A percentile compares a stretch with the other conserved stretches of the same genome.
These are phyloP conservation scores for Eremothecium coryli DNA, from an alignment of 1,139 yeast species.

Conservation along the genomic window DNA sequence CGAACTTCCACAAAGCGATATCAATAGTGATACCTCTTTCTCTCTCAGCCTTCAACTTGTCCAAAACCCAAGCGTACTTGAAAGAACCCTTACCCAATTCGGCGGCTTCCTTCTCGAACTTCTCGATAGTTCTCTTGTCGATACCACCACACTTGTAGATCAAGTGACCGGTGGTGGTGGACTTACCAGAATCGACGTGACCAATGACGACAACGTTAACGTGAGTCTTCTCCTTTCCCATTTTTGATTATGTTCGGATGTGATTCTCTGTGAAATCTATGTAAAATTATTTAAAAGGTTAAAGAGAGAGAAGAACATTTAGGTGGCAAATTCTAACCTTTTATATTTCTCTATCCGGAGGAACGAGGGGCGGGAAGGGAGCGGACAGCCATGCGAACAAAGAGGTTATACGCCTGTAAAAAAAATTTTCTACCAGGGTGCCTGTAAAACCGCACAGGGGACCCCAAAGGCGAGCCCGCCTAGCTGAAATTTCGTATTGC, in stretches of 20 bases:
- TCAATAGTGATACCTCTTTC: slow-evolving; percentile 92
- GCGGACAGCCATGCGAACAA: too few species aligned
- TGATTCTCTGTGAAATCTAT: slow-evolving; percentile 6
- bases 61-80: slow-evolving; percentile 98
- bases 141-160: slow-evolving; percentile 92
- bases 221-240: slow-evolving; percentile 94
- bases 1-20: slow-evolving; percentile 93
- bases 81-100: slow-evolving; percentile 97
- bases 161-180: slow-evolving; percentile 98
- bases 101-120: slow-evolving; percentile 98
- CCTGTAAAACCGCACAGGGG: too few species aligned
- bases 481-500: too few species aligned
- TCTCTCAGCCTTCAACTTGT: slow-evolving; percentile 92
- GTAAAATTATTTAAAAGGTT: slow-evolving; percentile 1
- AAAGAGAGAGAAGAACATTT: slow-evolving; percentile 1
- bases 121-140: slow-evolving; percentile 97
- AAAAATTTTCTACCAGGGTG: too few species aligned
- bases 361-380: too few species aligned
- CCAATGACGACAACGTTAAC: slow-evolving; percentile 99
- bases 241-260: slow-evolving; percentile 15
- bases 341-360: slow-evolving; percentile 5
- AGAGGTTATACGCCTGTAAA: too few species aligned
- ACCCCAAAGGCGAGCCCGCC: too few species aligned
- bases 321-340: slow-evolving; percentile 5
- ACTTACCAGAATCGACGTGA: slow-evolving; percentile 99